phyloP scores from a whole-genome alignment of 768 basidiomycete genomes.

The Leccinellum rugosiceps region DNA sequence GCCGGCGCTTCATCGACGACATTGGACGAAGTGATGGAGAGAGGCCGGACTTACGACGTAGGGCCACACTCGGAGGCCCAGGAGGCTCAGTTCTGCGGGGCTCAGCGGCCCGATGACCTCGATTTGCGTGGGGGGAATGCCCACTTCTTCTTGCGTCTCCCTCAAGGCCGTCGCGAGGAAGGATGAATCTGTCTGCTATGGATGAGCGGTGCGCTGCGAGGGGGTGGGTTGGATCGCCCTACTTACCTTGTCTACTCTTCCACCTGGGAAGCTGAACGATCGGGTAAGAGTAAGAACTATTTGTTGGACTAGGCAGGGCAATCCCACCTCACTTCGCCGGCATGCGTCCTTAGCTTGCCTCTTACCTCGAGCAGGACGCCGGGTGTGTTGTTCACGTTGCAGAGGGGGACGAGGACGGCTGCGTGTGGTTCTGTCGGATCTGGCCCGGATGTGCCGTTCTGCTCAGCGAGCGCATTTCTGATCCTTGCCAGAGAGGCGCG shows the following conservation, averaged over 20 bases:
- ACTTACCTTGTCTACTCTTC: conserved; percentile 60
- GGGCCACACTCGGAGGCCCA: conserved; percentile 69
- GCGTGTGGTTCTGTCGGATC: conserved; percentile 44
- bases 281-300: neutral
- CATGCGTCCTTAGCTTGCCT: conserved; percentile 61
- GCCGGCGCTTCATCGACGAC: neutral
- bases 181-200: conserved; percentile 47
- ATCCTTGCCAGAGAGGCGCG: conserved; percentile 32
- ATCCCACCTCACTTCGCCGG: conserved; percentile 77
- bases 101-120: conserved; percentile 66
- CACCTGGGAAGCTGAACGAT: conserved; percentile 70
- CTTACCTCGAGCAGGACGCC: conserved; percentile 73
- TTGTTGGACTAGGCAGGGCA: neutral
- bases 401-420: conserved; percentile 73
- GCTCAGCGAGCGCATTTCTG: conserved; percentile 25
- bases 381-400: conserved; percentile 65
- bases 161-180: conserved; percentile 59
- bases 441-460: conserved; percentile 13
- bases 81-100: conserved; percentile 56
- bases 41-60: conserved; percentile 68
- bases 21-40: neutral
- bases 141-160: conserved; percentile 75
- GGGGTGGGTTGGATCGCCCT: conserved; percentile 11
- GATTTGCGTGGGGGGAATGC: conserved; percentile 54
- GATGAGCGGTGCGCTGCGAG: conserved; percentile 1